Evolutionary conservation across 1,139 yeast species (phyloP).

Genomic region (Yamadazyma sp.): DNA sequence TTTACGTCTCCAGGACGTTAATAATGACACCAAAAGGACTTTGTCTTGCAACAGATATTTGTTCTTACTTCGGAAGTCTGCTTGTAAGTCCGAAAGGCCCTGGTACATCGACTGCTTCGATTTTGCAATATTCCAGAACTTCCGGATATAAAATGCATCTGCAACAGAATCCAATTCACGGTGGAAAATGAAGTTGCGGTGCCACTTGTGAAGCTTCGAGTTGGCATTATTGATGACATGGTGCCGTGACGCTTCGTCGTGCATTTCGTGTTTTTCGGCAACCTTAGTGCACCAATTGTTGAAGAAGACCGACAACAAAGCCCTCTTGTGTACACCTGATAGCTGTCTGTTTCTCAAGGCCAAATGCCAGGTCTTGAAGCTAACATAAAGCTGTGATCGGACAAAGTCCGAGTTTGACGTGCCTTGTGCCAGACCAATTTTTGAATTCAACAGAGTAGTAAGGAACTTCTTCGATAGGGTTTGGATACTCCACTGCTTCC

Average conservation of each 20-base stretch:
- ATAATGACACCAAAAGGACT: conserved; percentile 2
- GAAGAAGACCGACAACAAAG: not conserved
- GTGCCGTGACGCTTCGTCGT: not conserved
- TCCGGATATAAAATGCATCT: conserved; percentile 8
- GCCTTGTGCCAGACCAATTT: not conserved
- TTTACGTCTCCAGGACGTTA: conserved; percentile 20
- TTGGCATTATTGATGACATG: not conserved
- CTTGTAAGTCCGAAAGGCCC: not conserved
- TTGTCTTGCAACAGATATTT: not conserved
- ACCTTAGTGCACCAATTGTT: not conserved
- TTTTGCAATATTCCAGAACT: conserved; percentile 7
- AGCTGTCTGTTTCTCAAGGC: not conserved
- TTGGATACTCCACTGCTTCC: conserved; percentile 9
- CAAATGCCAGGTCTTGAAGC: conserved; percentile 10
- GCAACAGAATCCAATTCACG: conserved; percentile 5
- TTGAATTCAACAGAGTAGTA: not conserved
- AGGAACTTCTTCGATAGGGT: not conserved
- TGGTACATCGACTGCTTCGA: conserved; percentile 4
- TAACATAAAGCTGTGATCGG: not conserved
- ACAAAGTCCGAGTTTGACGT: conserved; percentile 1
- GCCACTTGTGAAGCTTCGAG: conserved; percentile 3
- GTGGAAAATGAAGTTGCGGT: conserved; percentile 1
- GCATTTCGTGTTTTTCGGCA: not conserved
- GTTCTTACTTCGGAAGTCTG: not conserved
- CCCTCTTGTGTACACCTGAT: not conserved